These are phyloP conservation scores for Monosporozyma solicola DNA, from an alignment of 805 yeast genomes.

Conservation along the genomic window DNA sequence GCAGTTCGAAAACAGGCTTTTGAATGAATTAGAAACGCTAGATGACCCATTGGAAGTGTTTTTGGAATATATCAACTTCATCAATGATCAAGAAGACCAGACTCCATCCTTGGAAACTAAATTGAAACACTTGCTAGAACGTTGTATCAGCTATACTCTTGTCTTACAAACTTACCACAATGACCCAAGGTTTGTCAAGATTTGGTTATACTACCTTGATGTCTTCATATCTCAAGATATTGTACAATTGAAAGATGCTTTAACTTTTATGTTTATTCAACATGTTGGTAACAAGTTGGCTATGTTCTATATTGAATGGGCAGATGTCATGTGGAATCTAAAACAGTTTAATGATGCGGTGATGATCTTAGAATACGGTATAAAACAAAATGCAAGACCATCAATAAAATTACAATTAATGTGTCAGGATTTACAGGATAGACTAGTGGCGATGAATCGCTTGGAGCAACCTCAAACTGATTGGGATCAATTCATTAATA, in stretches of 20 bases:
- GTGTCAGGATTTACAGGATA: not conserved
- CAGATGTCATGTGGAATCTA: conserved; percentile 31
- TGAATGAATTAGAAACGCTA: conserved; percentile 41
- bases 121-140: conserved; percentile 60
- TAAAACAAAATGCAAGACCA: conserved; percentile 61
- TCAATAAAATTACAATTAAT: conserved; percentile 30
- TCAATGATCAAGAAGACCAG: conserved; percentile 42
- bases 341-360: conserved; percentile 11
- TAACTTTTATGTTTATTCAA: conserved; percentile 58
- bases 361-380: conserved; percentile 17
- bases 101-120: not conserved
- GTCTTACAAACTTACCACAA: conserved; percentile 62
- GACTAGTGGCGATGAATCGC: not conserved
- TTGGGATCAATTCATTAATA: not conserved
- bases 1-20: conserved; percentile 38
- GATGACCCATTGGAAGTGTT: conserved; percentile 81
- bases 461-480: not conserved
- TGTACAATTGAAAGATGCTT: conserved; percentile 63
- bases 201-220: conserved; percentile 74
- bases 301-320: conserved; percentile 70
- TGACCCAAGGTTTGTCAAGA: conserved; percentile 68
- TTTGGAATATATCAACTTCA: conserved; percentile 71
- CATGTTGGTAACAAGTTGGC: conserved; percentile 63
- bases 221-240: conserved; percentile 32
- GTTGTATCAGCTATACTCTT: conserved; percentile 47